These are phyloP conservation scores for Moesziomyces parantarcticus DNA, from an alignment of 1,284 basidiomycete genomes.

Conservation along the genomic window DNA sequence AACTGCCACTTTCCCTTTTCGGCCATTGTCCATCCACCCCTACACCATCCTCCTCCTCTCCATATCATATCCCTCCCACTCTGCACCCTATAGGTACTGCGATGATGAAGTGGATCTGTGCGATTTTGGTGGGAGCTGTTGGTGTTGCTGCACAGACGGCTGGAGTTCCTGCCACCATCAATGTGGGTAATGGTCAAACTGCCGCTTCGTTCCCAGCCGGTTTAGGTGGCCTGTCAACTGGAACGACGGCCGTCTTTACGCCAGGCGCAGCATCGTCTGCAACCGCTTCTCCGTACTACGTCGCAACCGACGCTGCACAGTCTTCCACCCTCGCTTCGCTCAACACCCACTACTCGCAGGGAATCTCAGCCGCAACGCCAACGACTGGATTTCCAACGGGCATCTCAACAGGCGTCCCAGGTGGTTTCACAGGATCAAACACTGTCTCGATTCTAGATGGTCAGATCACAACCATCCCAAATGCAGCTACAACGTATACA, in stretches of 20 bases:
- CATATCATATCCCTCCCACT: no score
- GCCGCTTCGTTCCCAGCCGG: constrained; percentile 29
- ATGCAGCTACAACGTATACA: constrained; percentile 45
- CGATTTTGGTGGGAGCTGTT: neutral
- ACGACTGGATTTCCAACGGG: constrained; percentile 35
- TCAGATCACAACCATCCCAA: constrained; percentile 35
- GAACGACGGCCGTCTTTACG: constrained; percentile 16
- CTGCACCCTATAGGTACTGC: no score
- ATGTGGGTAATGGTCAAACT: constrained; percentile 39
- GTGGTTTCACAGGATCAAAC: constrained; percentile 32
- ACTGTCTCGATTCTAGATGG: constrained; percentile 30
- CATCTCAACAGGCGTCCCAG: constrained; percentile 31
- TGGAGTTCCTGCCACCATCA: constrained; percentile 33
- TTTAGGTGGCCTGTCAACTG: constrained; percentile 28
- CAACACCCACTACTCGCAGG: constrained; percentile 41
- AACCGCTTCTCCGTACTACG: constrained; percentile 23
- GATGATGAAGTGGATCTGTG: constrained; percentile 10
- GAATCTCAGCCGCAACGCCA: constrained; percentile 28
- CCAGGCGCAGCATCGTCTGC: constrained; percentile 22
- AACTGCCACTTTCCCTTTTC: no score
- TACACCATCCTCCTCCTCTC: no score
- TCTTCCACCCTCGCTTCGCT: constrained; percentile 33
- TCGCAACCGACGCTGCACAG: constrained; percentile 30
- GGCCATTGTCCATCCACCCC: no score
- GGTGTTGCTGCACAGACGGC: constrained; percentile 21